Conservation (phyloP, 768 basidiomycete species). For the Lanmaoa rubissima region DNA sequence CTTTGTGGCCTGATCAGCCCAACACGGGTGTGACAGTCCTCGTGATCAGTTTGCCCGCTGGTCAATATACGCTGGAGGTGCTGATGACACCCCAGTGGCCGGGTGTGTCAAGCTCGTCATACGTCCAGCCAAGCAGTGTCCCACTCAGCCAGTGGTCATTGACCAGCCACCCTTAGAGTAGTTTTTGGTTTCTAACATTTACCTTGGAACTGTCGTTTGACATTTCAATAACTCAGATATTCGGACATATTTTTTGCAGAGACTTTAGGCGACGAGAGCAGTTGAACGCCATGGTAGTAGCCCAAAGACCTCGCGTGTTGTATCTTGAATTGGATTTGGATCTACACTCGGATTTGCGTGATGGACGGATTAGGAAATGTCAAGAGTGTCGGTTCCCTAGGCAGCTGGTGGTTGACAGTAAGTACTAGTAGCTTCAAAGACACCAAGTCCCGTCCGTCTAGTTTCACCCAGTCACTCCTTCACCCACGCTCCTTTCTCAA, state of each 20-base stretch:
- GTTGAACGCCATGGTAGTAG: no score
- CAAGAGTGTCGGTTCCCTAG: conserved; percentile 7
- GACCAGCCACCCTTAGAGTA: conserved; percentile 58
- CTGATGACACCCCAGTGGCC: conserved; percentile 94
- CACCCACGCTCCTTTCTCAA: conserved; percentile 15
- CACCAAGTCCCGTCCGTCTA: background rate
- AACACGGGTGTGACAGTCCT: conserved; percentile 84
- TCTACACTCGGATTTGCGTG: background rate
- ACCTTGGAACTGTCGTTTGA: background rate
- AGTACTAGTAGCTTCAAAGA: no score
- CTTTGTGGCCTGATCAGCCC: conserved; percentile 57
- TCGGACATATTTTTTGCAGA: conserved; percentile 1
- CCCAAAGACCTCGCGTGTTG: no score
- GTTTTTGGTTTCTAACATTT: background rate
- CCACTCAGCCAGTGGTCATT: conserved; percentile 72
- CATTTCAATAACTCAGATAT: background rate
- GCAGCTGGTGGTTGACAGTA: conserved; percentile 20
- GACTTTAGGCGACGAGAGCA: background rate
- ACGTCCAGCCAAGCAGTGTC: conserved; percentile 63
- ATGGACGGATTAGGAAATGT: conserved; percentile 17
- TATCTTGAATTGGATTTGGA: background rate
- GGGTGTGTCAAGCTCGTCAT: conserved; percentile 63
- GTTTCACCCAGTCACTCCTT: conserved; percentile 17
- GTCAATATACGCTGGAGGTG: conserved; percentile 77
- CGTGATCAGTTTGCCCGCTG: conserved; percentile 60